These are phyloP conservation scores for Xylariaceae sp. DNA, from an alignment of 2,329 filamentous ascomycete species.

Conservation along the genomic window DNA sequence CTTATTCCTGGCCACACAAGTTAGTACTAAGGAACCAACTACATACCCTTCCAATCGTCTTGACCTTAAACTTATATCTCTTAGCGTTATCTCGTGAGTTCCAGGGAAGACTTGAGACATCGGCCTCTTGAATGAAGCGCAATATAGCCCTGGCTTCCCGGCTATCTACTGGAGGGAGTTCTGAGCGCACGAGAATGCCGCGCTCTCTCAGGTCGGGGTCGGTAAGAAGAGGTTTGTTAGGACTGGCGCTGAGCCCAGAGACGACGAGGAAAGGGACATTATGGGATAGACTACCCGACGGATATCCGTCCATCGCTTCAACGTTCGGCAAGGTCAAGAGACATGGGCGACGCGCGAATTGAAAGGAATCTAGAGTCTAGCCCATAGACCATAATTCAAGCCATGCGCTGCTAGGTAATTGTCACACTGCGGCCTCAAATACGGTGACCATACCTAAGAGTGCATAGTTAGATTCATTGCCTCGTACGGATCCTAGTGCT, in stretches of 20 bases:
- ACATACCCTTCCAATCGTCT: conserved; percentile 81
- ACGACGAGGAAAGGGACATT: conserved; percentile 85
- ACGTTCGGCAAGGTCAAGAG: conserved; percentile 14
- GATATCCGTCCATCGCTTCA: conserved; percentile 76
- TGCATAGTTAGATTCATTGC: too few relatives aligned
- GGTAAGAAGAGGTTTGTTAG: conserved; percentile 47
- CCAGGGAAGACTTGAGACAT: conserved; percentile 72
- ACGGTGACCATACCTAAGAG: too few relatives aligned
- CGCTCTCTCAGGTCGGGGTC: conserved; percentile 61
- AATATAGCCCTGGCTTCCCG: conserved; percentile 69
- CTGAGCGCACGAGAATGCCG: conserved; percentile 70
- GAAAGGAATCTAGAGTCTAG: conserved; percentile 15
- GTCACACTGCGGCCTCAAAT: neutral
- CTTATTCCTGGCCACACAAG: neutral
- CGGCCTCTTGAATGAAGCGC: conserved; percentile 68
- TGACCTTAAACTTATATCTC: conserved; percentile 70
- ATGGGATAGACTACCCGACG: conserved; percentile 79
- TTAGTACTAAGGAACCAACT: conserved; percentile 22
- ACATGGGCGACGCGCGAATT: conserved; percentile 26
- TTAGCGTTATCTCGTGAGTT: conserved; percentile 60
- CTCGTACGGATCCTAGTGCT: too few relatives aligned
- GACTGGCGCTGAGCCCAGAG: conserved; percentile 69
- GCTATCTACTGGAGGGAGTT: conserved; percentile 70
- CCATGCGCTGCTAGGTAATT: conserved; percentile 8
- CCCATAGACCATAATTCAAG: conserved; percentile 14